phyloP scores from a whole-genome alignment of 345 rosid species.

The Euclidium syriacum region DNA sequence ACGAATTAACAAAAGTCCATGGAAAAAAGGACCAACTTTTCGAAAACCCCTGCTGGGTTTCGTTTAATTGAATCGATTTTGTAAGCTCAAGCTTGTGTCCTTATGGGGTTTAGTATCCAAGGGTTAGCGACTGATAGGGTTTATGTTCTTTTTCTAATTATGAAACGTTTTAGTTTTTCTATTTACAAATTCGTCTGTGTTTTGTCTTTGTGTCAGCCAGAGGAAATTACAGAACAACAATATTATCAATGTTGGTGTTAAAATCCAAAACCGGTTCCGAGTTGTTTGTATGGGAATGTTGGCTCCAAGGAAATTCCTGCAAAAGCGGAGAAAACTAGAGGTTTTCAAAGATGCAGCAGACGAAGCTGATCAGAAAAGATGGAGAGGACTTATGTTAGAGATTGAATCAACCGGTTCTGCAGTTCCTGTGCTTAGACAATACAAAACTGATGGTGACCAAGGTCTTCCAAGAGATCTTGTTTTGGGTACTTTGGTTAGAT shows the following conservation, averaged over 20 bases:
- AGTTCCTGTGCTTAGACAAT: slow-evolving; percentile 51
- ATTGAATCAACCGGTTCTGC: slow-evolving; percentile 72
- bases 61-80: neutral
- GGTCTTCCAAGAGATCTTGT: slow-evolving; percentile 63
- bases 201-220: slow-evolving; percentile 24
- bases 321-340: slow-evolving; percentile 66
- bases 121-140: neutral
- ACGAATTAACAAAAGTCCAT: neutral
- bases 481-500: slow-evolving; percentile 84
- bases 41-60: neutral
- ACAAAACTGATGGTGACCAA: slow-evolving; percentile 35
- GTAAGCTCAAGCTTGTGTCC: slow-evolving; percentile 10
- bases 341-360: slow-evolving; percentile 71
- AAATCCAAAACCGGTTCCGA: slow-evolving; percentile 37
- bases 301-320: slow-evolving; percentile 71
- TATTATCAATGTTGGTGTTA: slow-evolving; percentile 25
- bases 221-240: slow-evolving; percentile 20
- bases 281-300: slow-evolving; percentile 76
- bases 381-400: slow-evolving; percentile 77
- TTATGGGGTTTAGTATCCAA: neutral
- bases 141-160: neutral
- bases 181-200: neutral
- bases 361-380: slow-evolving; percentile 68
- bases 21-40: neutral
- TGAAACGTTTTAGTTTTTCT: neutral